These are phyloP conservation scores for Neonectria punicea DNA, from an alignment of 2,329 filamentous ascomycete genomes.

Conservation along the genomic window DNA sequence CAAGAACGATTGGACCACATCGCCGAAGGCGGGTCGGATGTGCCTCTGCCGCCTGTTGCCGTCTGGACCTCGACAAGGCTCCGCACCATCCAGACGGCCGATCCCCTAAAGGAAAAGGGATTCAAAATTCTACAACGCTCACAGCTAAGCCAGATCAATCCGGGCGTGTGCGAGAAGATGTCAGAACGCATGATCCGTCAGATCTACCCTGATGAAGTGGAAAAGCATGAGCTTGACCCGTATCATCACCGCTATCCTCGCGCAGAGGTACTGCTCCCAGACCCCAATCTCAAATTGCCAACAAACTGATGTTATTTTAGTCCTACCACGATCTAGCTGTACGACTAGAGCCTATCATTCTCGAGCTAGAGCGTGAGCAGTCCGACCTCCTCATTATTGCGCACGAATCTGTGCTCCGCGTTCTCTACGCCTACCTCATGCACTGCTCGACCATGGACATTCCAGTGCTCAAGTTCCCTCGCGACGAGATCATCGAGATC, in stretches of 20 bases:
- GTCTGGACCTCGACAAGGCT: slow-evolving; percentile 96
- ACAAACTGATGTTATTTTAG: slow-evolving; percentile 55
- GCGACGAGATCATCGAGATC: slow-evolving; percentile 98
- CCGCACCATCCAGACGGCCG: slow-evolving; percentile 89
- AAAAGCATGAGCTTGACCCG: slow-evolving; percentile 92
- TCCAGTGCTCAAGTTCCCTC: slow-evolving; percentile 90
- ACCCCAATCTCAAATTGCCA: neutral
- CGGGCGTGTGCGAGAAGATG: slow-evolving; percentile 94
- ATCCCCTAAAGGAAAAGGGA: slow-evolving; percentile 80
- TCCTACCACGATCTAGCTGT: slow-evolving; percentile 99
- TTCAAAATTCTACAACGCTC: slow-evolving; percentile 91
- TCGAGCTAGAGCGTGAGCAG: slow-evolving; percentile 95
- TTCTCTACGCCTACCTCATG: slow-evolving; percentile 98
- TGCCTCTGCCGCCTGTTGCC: slow-evolving; percentile 80
- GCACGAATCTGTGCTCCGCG: slow-evolving; percentile 96
- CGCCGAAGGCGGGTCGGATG: slow-evolving; percentile 72
- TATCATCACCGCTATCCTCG: slow-evolving; percentile 97
- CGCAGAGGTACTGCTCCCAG: slow-evolving; percentile 74
- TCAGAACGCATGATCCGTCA: slow-evolving; percentile 83
- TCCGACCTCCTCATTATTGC: slow-evolving; percentile 98
- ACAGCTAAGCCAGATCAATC: slow-evolving; percentile 97
- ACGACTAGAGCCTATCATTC: slow-evolving; percentile 94
- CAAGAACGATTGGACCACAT: slow-evolving; percentile 78
- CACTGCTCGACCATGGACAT: slow-evolving; percentile 97
- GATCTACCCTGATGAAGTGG: slow-evolving; percentile 89